Evolutionary conservation across 208 protist species (phyloP).

Genomic region (Trypanosoma scelopori): DNA sequence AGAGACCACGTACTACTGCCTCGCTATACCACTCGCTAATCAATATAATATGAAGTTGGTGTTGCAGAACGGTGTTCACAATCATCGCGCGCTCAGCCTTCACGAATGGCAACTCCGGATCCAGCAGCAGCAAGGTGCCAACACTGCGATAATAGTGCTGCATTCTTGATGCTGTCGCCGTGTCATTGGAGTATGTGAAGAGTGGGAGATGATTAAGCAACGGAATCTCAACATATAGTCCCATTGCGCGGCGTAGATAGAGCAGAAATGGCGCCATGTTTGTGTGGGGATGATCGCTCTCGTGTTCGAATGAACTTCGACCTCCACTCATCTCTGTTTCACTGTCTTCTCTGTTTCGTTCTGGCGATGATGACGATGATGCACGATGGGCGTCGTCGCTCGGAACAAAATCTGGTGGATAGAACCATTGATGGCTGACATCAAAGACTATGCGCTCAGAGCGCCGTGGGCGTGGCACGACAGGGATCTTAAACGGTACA

Average conservation of each 20-base stretch:
- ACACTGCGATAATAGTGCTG: slow-evolving; percentile 27
- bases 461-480: slow-evolving; percentile 72
- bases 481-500: slow-evolving; percentile 39
- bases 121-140: slow-evolving; percentile 46
- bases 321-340: background rate
- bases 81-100: slow-evolving; percentile 32
- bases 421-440: slow-evolving; percentile 93
- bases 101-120: slow-evolving; percentile 47
- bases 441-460: slow-evolving; percentile 91
- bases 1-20: slow-evolving; percentile 12
- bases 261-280: slow-evolving; percentile 91
- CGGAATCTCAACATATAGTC: slow-evolving; percentile 43
- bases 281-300: slow-evolving; percentile 96
- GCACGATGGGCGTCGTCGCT: slow-evolving; percentile 83
- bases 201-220: slow-evolving; percentile 37
- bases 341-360: background rate
- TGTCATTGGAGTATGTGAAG: slow-evolving; percentile 7
- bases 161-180: background rate
- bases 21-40: slow-evolving; percentile 54
- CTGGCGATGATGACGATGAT: slow-evolving; percentile 2
- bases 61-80: slow-evolving; percentile 19
- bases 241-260: slow-evolving; percentile 42
- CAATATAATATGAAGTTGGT: slow-evolving; percentile 44
- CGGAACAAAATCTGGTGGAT: slow-evolving; percentile 94
- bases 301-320: slow-evolving; percentile 82